Conservation (phyloP, 495 filamentous ascomycete species). For the Opeltia flavorubescens region DNA sequence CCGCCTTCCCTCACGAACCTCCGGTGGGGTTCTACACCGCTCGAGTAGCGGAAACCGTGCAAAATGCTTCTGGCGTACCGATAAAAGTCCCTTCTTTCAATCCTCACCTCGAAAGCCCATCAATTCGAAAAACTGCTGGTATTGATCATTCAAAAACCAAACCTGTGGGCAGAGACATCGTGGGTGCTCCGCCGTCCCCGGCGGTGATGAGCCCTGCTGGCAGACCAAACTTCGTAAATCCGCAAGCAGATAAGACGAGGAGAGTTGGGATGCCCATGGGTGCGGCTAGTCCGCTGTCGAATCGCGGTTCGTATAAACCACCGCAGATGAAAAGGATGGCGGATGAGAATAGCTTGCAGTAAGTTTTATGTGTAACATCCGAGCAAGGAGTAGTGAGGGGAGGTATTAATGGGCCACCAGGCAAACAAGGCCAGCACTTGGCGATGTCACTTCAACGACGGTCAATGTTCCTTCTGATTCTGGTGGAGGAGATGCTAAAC, state of each 20-base stretch:
- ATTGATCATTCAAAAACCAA: constrained; percentile 65
- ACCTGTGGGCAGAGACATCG: constrained; percentile 38
- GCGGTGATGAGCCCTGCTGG: constrained; percentile 15
- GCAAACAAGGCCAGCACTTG: constrained; percentile 25
- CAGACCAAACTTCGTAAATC: constrained; percentile 49
- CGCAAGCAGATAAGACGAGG: constrained; percentile 49
- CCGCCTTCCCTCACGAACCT: constrained; percentile 12
- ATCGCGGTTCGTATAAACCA: constrained; percentile 44
- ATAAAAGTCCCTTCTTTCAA: constrained; percentile 54
- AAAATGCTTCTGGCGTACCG: constrained; percentile 22
- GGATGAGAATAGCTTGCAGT: constrained; percentile 4
- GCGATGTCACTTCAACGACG: constrained; percentile 28
- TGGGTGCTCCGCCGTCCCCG: constrained; percentile 26
- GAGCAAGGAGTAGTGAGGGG: too few relatives aligned
- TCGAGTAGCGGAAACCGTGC: constrained; percentile 45
- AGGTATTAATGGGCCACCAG: not conserved
- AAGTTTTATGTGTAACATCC: not conserved
- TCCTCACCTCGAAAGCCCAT: constrained; percentile 68
- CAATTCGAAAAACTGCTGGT: constrained; percentile 80
- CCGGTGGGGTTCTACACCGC: constrained; percentile 64
- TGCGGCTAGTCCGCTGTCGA: constrained; percentile 40
- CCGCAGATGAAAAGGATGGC: constrained; percentile 41
- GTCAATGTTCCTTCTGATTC: constrained; percentile 6
- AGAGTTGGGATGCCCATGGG: constrained; percentile 58
- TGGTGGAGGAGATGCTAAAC: constrained; percentile 9